These are phyloP conservation scores for Aspergillus sergii DNA, from an alignment of 2,329 filamentous ascomycete species.

Conservation along the genomic window DNA sequence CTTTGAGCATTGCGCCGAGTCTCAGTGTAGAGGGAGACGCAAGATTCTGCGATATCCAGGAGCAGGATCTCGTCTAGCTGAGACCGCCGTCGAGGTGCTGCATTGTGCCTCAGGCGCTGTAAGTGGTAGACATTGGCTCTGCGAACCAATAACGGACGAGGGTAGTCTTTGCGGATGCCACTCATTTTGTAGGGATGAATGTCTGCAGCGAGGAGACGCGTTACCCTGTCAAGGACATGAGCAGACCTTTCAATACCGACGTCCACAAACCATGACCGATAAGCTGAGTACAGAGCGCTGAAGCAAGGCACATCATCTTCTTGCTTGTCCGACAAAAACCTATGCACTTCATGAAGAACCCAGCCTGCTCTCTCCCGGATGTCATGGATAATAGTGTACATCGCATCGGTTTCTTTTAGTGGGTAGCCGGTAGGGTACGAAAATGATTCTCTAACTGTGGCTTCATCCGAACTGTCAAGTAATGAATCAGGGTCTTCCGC, in stretches of 20 bases:
- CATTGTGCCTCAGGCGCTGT: conserved; percentile 91
- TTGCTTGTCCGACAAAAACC: conserved; percentile 78
- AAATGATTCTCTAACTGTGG: conserved; percentile 76
- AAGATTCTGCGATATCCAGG: conserved; percentile 85
- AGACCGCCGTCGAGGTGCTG: conserved; percentile 82
- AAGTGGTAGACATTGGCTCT: conserved; percentile 93
- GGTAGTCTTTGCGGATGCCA: conserved; percentile 88
- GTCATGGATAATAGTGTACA: conserved; percentile 77
- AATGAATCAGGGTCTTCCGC: conserved; percentile 51
- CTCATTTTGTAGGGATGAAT: conserved; percentile 93
- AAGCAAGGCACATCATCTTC: conserved; percentile 97
- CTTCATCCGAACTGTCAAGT: conserved; percentile 61
- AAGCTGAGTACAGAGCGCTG: conserved; percentile 87
- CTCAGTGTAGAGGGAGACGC: conserved; percentile 89
- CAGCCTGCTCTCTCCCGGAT: conserved; percentile 79
- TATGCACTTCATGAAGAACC: conserved; percentile 79
- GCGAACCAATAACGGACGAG: conserved; percentile 86
- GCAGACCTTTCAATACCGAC: conserved; percentile 95
- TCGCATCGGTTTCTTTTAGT: conserved; percentile 62
- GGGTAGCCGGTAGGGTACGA: conserved; percentile 87
- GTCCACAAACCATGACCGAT: conserved; percentile 95
- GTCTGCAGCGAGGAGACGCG: conserved; percentile 81
- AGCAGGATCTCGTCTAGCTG: conserved; percentile 85
- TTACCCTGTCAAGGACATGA: conserved; percentile 85
- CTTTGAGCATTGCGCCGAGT: conserved; percentile 92